Conservation (phyloP, 257 asterid species). For the Craterostigma plantagineum region DNA sequence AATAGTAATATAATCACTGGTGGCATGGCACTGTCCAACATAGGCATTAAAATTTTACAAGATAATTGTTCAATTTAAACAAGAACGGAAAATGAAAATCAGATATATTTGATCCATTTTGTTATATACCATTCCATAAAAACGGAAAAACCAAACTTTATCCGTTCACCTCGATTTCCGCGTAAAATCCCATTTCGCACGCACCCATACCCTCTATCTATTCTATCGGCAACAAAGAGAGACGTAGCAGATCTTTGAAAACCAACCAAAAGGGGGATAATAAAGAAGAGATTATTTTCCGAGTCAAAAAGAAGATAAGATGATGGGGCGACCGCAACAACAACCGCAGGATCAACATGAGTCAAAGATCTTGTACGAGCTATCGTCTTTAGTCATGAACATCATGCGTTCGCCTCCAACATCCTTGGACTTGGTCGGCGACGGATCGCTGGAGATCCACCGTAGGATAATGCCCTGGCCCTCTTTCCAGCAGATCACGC, state of each 20-base stretch:
- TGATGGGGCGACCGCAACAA: constrained; percentile 17
- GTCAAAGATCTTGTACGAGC: constrained; percentile 21
- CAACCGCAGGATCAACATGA: constrained; percentile 14
- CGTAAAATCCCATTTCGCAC: background rate
- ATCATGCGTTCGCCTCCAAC: constrained; percentile 24
- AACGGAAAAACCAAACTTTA: constrained; percentile 8
- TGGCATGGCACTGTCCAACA: too few species aligned
- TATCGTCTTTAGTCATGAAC: constrained; percentile 24
- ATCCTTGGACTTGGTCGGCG: constrained; percentile 10
- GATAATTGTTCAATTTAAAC: too few species aligned
- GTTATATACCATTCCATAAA: too few species aligned
- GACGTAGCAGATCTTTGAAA: background rate
- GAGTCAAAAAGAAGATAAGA: background rate
- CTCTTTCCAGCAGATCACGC: constrained; percentile 37
- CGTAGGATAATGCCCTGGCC: constrained; percentile 11
- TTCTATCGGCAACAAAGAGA: background rate
- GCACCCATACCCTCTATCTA: background rate
- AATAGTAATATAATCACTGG: too few species aligned
- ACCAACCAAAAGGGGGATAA: background rate
- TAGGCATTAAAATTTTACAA: too few species aligned
- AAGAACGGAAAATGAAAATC: too few species aligned
- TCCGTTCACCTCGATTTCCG: constrained; percentile 36
- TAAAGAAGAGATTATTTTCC: background rate
- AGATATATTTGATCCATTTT: too few species aligned
- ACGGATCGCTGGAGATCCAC: constrained; percentile 1